Evolutionary conservation across 2,329 filamentous ascomycete species (phyloP).

Genomic region (Epichloe gansuensis): DNA sequence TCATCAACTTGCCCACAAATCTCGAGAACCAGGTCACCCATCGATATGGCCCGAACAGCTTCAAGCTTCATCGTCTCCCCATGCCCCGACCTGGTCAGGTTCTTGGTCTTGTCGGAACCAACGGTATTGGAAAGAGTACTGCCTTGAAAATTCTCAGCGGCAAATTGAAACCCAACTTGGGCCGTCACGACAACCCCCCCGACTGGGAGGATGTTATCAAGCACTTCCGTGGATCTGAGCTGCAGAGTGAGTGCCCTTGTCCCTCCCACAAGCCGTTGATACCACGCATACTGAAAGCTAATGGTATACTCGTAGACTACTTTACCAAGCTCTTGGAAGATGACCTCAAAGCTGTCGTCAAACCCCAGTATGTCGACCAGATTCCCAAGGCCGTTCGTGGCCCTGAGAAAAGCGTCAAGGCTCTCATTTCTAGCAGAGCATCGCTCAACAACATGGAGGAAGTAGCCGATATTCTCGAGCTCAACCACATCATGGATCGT

Average conservation of each 20-base stretch:
- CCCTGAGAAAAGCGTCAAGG: constrained; percentile 64
- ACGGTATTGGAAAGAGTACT: constrained; percentile 99
- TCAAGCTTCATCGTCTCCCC: constrained; percentile 94
- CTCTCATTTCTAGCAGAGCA: constrained; percentile 62
- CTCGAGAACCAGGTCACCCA: constrained; percentile 97
- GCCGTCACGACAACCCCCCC: constrained; percentile 86
- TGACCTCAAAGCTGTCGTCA: constrained; percentile 92
- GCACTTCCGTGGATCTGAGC: constrained; percentile 92
- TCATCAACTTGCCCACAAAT: constrained; percentile 99
- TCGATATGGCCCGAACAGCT: constrained; percentile 97
- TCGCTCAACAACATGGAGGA: constrained; percentile 70
- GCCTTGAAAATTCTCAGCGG: constrained; percentile 96
- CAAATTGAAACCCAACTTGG: constrained; percentile 96
- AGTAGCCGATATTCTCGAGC: constrained; percentile 72
- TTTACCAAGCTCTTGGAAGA: constrained; percentile 98
- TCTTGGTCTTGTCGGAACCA: constrained; percentile 90
- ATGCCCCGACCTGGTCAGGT: constrained; percentile 94
- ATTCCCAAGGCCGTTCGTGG: constrained; percentile 86
- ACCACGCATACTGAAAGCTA: not conserved
- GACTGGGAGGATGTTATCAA: constrained; percentile 99
- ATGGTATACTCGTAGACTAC: constrained; percentile 48
- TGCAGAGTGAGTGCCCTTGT: constrained; percentile 60
- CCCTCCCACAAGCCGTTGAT: not conserved
- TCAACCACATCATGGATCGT: constrained; percentile 81
- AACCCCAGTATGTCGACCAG: constrained; percentile 98